phyloP scores from a whole-genome alignment of 2,329 filamentous ascomycete species.

The Pseudogymnoascus destructans region DNA sequence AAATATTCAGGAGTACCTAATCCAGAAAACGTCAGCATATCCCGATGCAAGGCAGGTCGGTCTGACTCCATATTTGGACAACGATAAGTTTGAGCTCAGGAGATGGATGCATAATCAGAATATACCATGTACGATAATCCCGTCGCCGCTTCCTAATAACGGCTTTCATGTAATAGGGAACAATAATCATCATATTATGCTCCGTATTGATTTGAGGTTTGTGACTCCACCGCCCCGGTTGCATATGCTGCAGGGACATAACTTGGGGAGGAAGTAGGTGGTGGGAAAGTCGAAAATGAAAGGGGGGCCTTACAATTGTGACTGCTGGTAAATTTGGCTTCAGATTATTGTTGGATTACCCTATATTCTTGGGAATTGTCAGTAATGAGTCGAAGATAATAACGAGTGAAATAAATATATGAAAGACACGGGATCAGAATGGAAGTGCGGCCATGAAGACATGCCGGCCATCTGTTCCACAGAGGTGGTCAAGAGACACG shows the following conservation, averaged over 20 bases:
- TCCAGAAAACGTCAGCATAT: neutral
- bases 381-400: neutral
- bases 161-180: constrained; percentile 8
- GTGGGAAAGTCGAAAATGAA: neutral
- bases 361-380: neutral
- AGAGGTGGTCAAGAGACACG: neutral
- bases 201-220: neutral
- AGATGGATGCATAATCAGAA: constrained; percentile 6
- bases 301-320: neutral
- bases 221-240: neutral
- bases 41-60: neutral
- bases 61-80: neutral
- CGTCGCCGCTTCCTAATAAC: constrained; percentile 3
- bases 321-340: neutral
- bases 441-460: constrained; percentile 6
- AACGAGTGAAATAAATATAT: neutral
- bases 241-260: neutral
- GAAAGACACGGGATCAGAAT: neutral
- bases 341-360: neutral
- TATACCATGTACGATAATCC: constrained; percentile 8
- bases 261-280: neutral
- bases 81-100: neutral
- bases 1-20: neutral
- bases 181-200: constrained; percentile 8
- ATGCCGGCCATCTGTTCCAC: neutral